phyloP scores from a whole-genome alignment of 176 grass and related monocot genomes.

The Pharus latifolius region DNA sequence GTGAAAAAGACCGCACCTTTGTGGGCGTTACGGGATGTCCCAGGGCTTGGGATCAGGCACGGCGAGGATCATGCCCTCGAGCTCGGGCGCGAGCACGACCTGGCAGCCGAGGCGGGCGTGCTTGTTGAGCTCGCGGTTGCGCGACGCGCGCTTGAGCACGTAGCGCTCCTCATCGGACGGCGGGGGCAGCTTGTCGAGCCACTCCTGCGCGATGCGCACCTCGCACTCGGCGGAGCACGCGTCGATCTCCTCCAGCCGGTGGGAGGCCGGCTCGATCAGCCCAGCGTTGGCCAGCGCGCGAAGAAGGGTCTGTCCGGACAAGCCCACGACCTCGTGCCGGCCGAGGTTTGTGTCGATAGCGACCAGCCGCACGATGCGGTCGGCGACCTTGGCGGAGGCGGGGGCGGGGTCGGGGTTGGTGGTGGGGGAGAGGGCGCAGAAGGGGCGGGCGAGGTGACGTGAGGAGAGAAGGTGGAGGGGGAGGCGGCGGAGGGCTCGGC shows the following conservation, averaged over 20 bases:
- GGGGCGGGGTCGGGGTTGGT: neutral
- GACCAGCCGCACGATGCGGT: slow-evolving; percentile 88
- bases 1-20: slow-evolving; percentile 9
- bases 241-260: slow-evolving; percentile 90
- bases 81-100: slow-evolving; percentile 67
- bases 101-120: slow-evolving; percentile 90
- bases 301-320: slow-evolving; percentile 78
- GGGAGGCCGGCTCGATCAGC: slow-evolving; percentile 84
- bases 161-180: slow-evolving; percentile 70
- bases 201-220: slow-evolving; percentile 97
- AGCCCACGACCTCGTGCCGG: slow-evolving; percentile 61
- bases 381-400: slow-evolving; percentile 69
- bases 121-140: slow-evolving; percentile 83
- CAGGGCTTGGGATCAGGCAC: slow-evolving; percentile 85
- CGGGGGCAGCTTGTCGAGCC: slow-evolving; percentile 86
- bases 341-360: slow-evolving; percentile 64
- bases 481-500: slow-evolving; percentile 41
- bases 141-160: slow-evolving; percentile 61
- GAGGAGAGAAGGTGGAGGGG: slow-evolving; percentile 39
- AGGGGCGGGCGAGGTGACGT: slow-evolving; percentile 22
- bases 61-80: slow-evolving; percentile 89
- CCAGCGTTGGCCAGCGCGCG: slow-evolving; percentile 64
- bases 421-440: slow-evolving; percentile 19
- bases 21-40: slow-evolving; percentile 69
- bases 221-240: slow-evolving; percentile 93